Conservation (phyloP, 192 early-diverging fungal species). For the Backusella westeae region DNA sequence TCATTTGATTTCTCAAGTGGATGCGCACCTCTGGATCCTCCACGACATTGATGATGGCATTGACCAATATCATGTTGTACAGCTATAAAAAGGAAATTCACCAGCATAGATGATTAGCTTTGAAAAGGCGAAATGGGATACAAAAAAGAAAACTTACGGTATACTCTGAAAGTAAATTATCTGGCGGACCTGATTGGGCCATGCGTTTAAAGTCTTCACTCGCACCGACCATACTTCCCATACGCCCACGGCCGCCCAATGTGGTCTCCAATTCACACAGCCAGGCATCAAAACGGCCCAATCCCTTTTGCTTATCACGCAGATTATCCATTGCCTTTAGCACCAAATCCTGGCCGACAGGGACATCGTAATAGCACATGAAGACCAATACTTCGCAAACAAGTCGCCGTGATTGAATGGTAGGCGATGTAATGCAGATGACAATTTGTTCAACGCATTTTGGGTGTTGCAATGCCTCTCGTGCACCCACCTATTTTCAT, state of each 20-base stretch:
- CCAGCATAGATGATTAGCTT: neutral
- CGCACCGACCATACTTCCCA: constrained; percentile 75
- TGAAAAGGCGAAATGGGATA: neutral
- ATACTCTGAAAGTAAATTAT: constrained; percentile 73
- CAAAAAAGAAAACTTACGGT: constrained; percentile 36
- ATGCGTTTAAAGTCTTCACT: constrained; percentile 69
- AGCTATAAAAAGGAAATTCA: constrained; percentile 40
- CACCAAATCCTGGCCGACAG: constrained; percentile 74
- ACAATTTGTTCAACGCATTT: constrained; percentile 68
- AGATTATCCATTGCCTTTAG: constrained; percentile 73
- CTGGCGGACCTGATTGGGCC: constrained; percentile 52
- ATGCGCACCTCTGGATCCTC: constrained; percentile 76
- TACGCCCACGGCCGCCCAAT: constrained; percentile 74
- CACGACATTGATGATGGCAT: constrained; percentile 69
- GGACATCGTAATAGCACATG: constrained; percentile 73
- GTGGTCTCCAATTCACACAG: constrained; percentile 63
- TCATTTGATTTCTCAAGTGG: constrained; percentile 71
- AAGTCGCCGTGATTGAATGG: constrained; percentile 64
- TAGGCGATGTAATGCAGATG: constrained; percentile 72
- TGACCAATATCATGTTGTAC: constrained; percentile 75
- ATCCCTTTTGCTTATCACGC: constrained; percentile 60
- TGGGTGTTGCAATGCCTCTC: constrained; percentile 71
- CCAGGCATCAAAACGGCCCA: constrained; percentile 78
- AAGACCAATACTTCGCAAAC: constrained; percentile 76
- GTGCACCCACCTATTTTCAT: constrained; percentile 62